phyloP scores from a whole-genome alignment of 1,284 basidiomycete genomes.

The Apiotrichum gracile region DNA sequence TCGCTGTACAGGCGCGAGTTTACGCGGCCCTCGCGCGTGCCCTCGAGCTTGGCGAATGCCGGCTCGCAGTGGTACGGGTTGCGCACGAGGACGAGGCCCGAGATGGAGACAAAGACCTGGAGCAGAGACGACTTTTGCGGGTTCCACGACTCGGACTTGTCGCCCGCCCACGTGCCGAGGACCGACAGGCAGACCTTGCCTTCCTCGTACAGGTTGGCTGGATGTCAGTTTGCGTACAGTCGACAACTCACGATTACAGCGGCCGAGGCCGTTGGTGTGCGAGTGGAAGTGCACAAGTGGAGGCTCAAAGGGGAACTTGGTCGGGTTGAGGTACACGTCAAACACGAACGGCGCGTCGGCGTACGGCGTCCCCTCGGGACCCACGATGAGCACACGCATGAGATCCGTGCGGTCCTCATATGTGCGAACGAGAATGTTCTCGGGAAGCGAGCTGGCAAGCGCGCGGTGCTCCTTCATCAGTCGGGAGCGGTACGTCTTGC shows the following conservation, averaged over 20 bases:
- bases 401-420: slow-evolving; percentile 75
- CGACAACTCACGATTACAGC: slow-evolving; percentile 53
- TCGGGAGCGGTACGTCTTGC: slow-evolving; percentile 66
- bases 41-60: slow-evolving; percentile 77
- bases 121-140: slow-evolving; percentile 67
- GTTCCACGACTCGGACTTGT: slow-evolving; percentile 75
- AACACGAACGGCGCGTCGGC: slow-evolving; percentile 90
- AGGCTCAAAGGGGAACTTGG: slow-evolving; percentile 73
- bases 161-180: slow-evolving; percentile 85
- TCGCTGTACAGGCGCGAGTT: slow-evolving; percentile 58
- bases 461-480: slow-evolving; percentile 77
- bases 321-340: slow-evolving; percentile 83
- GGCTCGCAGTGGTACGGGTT: slow-evolving; percentile 94
- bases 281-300: slow-evolving; percentile 85
- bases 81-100: slow-evolving; percentile 84
- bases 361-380: slow-evolving; percentile 88
- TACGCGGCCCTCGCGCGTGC: slow-evolving; percentile 78
- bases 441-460: slow-evolving; percentile 65
- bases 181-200: slow-evolving; percentile 92
- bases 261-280: slow-evolving; percentile 89
- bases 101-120: slow-evolving; percentile 88
- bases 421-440: slow-evolving; percentile 52
- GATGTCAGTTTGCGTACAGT: slow-evolving; percentile 38
- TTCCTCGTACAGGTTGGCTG: slow-evolving; percentile 80
- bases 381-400: slow-evolving; percentile 80